Base-by-base conservation (phyloP, 371 early-diverging fungal species). In the Mortierella sp. region DNA sequence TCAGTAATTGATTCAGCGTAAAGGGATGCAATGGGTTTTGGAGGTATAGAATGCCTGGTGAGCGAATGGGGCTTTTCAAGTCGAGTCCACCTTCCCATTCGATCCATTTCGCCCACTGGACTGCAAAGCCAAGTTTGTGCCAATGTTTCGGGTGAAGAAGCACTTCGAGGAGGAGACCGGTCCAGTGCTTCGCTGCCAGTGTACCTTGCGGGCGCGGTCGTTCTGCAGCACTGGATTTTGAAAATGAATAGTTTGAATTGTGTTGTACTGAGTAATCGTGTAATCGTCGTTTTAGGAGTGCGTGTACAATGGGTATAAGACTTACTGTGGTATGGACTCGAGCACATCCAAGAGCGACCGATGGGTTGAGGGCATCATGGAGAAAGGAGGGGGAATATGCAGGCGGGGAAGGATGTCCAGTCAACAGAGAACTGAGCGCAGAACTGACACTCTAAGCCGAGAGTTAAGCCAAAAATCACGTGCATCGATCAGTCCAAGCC, bases 61-160 rank as follows among this genome's bases (percentile, higher is more conserved):
- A 53, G 24, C 64, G 64, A 19, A 61, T 54, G 2, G 70, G 56
- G 39, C 41, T 47, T 28, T 75, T 75, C 41, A 60, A 42, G 51
- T 75, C 76, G 21, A 53, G 56, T 31, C 76, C 70, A 27, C 69
- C 69, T 26, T 75, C 76, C 76, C 76, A 75, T 28, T 73, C 73
- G 42, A 73, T 28, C 73, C 73, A 73, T 52, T 73, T 73, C n/a
- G 73, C 73, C 73, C 73, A 73, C 46, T 73, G 73, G 26, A 64
- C 60, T 2, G 70, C 64, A n/a, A 69, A 57, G 11, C 76, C 70
- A 28, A 75, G 76, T 32, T 64, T 75, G 41, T 57, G 60, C 76
- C 76, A 75, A 32, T 47, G 65, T 21, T 41, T 57, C 6, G 76
- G 70, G 28, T 75, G 60, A n/a, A 75, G 51, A 11, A 75, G n/a